Conservation (phyloP, 2,329 filamentous ascomycete species). For the Alternaria conjuncta region DNA sequence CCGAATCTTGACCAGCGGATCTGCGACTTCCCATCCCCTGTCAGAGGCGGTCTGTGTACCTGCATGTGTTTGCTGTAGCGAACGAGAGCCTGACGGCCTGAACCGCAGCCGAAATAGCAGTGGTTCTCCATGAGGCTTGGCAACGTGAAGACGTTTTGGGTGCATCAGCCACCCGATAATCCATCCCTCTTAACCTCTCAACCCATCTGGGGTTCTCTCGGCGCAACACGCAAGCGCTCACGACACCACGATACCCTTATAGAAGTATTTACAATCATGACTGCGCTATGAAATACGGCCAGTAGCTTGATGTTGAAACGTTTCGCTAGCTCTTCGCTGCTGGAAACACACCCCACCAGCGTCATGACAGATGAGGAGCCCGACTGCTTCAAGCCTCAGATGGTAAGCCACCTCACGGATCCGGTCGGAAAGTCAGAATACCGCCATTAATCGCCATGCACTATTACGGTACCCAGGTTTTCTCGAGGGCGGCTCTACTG, state of each 20-base stretch:
- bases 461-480: slow-evolving; percentile 19
- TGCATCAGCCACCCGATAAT: slow-evolving; percentile 18
- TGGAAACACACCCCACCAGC: slow-evolving; percentile 20
- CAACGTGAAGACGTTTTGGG: slow-evolving; percentile 25
- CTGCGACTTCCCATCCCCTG: slow-evolving; percentile 28
- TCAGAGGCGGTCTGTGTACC: slow-evolving; percentile 23
- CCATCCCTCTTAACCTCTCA: slow-evolving; percentile 5
- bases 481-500: slow-evolving; percentile 34
- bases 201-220: slow-evolving; percentile 1
- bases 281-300: not conserved
- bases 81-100: slow-evolving; percentile 20
- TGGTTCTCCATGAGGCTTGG: slow-evolving; percentile 31
- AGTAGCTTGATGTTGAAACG: slow-evolving; percentile 30
- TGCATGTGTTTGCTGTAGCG: slow-evolving; percentile 23
- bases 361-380: slow-evolving; percentile 12
- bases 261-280: not conserved
- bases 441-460: slow-evolving; percentile 40
- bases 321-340: slow-evolving; percentile 19
- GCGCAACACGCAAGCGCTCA: slow-evolving; percentile 8
- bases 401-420: slow-evolving; percentile 29
- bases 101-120: slow-evolving; percentile 26
- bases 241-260: not conserved
- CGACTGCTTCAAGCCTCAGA: slow-evolving; percentile 24
- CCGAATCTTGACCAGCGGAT: slow-evolving; percentile 23
- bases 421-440: slow-evolving; percentile 33